These are phyloP conservation scores for Xerocomus cyaneibrunnescens DNA, from an alignment of 1,284 basidiomycete genomes.

Conservation along the genomic window DNA sequence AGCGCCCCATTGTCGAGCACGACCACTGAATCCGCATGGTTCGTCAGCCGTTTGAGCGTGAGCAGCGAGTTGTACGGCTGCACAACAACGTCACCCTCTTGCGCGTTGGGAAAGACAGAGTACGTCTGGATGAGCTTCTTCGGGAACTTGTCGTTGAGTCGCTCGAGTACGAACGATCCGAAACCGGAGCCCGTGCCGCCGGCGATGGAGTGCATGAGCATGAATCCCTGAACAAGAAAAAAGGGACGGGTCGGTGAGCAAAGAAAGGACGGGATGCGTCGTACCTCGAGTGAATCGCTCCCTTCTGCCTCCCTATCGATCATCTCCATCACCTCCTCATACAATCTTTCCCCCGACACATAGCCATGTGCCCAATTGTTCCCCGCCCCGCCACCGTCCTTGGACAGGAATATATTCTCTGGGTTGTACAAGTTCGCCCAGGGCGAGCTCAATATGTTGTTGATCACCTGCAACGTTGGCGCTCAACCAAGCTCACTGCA, in stretches of 20 bases:
- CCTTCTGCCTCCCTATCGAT: slow-evolving; percentile 98
- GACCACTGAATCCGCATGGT: slow-evolving; percentile 97
- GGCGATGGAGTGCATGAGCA: slow-evolving; percentile 98
- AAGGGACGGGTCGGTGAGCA: not conserved
- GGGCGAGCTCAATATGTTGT: slow-evolving; percentile 90
- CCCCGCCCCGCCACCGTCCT: slow-evolving; percentile 96
- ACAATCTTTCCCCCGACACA: slow-evolving; percentile 84
- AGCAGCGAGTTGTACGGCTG: slow-evolving; percentile 98
- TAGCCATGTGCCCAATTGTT: slow-evolving; percentile 99
- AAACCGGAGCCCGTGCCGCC: slow-evolving; percentile 98
- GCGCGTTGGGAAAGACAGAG: slow-evolving; percentile 95
- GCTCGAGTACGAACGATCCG: slow-evolving; percentile 95
- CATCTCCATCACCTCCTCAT: slow-evolving; percentile 99
- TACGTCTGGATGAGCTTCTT: slow-evolving; percentile 99
- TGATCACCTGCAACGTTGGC: slow-evolving; percentile 74
- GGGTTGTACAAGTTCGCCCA: slow-evolving; percentile 97
- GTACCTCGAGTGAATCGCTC: slow-evolving; percentile 94
- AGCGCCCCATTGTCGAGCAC: slow-evolving; percentile 97
- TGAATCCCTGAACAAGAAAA: slow-evolving; percentile 80
- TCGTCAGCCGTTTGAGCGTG: slow-evolving; percentile 92
- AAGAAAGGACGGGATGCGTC: slow-evolving; percentile 12
- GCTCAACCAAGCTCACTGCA: not conserved
- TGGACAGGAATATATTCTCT: slow-evolving; percentile 95
- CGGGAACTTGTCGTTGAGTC: slow-evolving; percentile 96
- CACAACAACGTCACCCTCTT: slow-evolving; percentile 92